These are phyloP conservation scores for Aureobasidium sp. DNA, from an alignment of 2,329 filamentous ascomycete genomes.

Conservation along the genomic window DNA sequence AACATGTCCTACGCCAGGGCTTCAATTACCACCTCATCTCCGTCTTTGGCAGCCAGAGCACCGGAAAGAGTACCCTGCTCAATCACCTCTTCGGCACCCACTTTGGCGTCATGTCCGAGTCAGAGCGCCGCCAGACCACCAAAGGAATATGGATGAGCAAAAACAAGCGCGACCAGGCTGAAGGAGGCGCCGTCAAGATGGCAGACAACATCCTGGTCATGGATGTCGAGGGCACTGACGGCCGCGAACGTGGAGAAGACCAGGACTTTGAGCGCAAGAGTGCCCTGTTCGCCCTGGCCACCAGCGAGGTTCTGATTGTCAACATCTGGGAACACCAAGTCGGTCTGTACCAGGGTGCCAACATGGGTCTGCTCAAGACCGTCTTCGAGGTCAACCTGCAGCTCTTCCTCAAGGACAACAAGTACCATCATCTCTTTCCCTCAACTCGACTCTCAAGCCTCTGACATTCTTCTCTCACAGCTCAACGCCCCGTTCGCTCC, in stretches of 20 bases:
- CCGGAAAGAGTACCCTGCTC: constrained; percentile 92
- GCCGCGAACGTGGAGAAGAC: constrained; percentile 90
- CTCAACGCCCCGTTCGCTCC: constrained; percentile 77
- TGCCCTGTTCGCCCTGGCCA: constrained; percentile 91
- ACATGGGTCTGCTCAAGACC: constrained; percentile 97
- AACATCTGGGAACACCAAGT: constrained; percentile 99
- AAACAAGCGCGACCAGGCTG: constrained; percentile 62
- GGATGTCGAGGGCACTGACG: constrained; percentile 98
- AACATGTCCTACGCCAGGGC: constrained; percentile 75
- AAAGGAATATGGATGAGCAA: constrained; percentile 99
- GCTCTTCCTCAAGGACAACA: constrained; percentile 90
- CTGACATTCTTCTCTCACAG: constrained; percentile 37
- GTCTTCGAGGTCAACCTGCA: constrained; percentile 98
- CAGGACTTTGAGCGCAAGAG: constrained; percentile 99
- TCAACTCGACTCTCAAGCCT: neutral
- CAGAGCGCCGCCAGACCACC: constrained; percentile 88
- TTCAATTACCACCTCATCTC: constrained; percentile 99
- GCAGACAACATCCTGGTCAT: constrained; percentile 98
- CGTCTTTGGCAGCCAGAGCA: constrained; percentile 97
- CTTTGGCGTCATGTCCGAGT: constrained; percentile 97
- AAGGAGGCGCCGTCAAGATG: constrained; percentile 56
- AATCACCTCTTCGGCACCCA: constrained; percentile 93
- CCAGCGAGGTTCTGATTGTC: constrained; percentile 94
- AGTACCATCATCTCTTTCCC: constrained; percentile 48
- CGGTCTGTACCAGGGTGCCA: constrained; percentile 93